Evolutionary conservation across 306 rosid genomes (phyloP).

Genomic region (Gynostemma pentaphyllum): DNA sequence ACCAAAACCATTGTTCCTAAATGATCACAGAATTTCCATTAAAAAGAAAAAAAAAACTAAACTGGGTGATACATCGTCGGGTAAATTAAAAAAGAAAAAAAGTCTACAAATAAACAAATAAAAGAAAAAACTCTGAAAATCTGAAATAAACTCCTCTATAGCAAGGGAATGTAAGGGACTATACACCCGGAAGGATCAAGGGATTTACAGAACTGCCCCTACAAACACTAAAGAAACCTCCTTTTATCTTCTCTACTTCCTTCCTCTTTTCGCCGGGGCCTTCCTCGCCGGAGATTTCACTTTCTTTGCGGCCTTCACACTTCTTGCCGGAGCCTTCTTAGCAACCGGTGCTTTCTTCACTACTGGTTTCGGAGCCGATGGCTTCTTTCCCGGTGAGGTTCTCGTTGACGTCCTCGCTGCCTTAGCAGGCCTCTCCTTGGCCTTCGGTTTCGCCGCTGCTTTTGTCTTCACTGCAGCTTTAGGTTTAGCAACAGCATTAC

Average conservation of each 20-base stretch:
- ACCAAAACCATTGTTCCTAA: neutral
- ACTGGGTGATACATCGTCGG: slow-evolving; percentile 1
- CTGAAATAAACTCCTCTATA: slow-evolving; percentile 5
- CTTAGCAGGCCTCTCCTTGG: slow-evolving; percentile 39
- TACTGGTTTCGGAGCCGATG: slow-evolving; percentile 25
- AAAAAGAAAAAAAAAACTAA: too few species aligned
- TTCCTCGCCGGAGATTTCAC: slow-evolving; percentile 50
- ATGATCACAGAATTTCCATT: slow-evolving; percentile 4
- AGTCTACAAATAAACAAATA: slow-evolving; percentile 7
- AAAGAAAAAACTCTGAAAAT: slow-evolving; percentile 17
- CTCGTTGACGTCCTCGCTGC: slow-evolving; percentile 56
- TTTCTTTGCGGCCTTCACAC: slow-evolving; percentile 29
- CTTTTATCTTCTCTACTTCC: slow-evolving; percentile 22
- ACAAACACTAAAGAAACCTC: slow-evolving; percentile 19
- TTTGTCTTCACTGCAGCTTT: slow-evolving; percentile 27
- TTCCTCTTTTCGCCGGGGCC: slow-evolving; percentile 34
- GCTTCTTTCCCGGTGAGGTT: slow-evolving; percentile 52
- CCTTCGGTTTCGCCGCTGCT: slow-evolving; percentile 30
- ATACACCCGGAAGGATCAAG: slow-evolving; percentile 23
- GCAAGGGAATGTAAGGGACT: slow-evolving; percentile 2
- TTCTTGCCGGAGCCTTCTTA: slow-evolving; percentile 39
- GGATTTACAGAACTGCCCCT: slow-evolving; percentile 52
- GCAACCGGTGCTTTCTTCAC: slow-evolving; percentile 32
- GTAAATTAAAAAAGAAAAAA: too few species aligned
- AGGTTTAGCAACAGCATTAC: slow-evolving; percentile 22